These are phyloP conservation scores for Teratosphaeria zuluensis DNA, from an alignment of 2,329 filamentous ascomycete species.

Conservation along the genomic window DNA sequence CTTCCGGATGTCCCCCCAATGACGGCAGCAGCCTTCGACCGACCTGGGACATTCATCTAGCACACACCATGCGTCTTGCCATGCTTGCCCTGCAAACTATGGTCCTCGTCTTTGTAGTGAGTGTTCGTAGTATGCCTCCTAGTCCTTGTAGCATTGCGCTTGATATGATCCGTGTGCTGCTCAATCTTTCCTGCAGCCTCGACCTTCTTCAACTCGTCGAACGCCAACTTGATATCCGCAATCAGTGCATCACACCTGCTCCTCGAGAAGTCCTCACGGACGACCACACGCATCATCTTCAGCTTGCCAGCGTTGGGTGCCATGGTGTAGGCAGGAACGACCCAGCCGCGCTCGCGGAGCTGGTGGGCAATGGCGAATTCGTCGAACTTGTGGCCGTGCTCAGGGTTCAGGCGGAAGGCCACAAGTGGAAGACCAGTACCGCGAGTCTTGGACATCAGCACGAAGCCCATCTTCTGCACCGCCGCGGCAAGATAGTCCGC, in stretches of 20 bases:
- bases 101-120: constrained; percentile 61
- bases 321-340: constrained; percentile 96
- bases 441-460: constrained; percentile 73
- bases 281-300: constrained; percentile 87
- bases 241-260: constrained; percentile 71
- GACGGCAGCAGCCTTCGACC: neutral
- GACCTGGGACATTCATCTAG: constrained; percentile 35
- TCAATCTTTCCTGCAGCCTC: constrained; percentile 57
- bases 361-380: constrained; percentile 62
- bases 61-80: constrained; percentile 87
- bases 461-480: constrained; percentile 66
- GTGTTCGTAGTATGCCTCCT: constrained; percentile 26
- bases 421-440: constrained; percentile 80
- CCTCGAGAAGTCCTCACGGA: constrained; percentile 84
- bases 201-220: constrained; percentile 62
- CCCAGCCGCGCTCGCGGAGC: constrained; percentile 79
- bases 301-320: constrained; percentile 73
- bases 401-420: constrained; percentile 66
- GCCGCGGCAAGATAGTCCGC: constrained; percentile 75
- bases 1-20: neutral
- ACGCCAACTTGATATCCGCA: constrained; percentile 66
- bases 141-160: constrained; percentile 12
- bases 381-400: constrained; percentile 44
- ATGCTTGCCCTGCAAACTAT: constrained; percentile 79
- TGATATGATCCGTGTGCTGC: constrained; percentile 49